phyloP scores from a whole-genome alignment of 2,329 filamentous ascomycete genomes.

The Cordyceps farinosa region DNA sequence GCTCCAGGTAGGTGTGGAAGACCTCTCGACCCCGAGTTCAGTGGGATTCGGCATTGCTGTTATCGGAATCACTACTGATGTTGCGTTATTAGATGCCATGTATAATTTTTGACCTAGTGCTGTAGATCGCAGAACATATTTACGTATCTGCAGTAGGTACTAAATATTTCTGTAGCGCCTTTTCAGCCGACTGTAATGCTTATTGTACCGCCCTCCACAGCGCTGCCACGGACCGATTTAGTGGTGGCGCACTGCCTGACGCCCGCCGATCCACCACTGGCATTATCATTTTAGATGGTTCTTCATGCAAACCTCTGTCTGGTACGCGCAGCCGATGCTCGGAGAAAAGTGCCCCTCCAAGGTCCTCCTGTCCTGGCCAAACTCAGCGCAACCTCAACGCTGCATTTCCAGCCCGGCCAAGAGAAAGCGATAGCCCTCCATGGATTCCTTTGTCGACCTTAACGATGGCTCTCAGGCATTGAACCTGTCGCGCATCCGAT shows the following conservation, averaged over 20 bases:
- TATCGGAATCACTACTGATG: no score
- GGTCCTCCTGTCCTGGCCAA: background rate
- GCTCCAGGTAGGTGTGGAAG: no score
- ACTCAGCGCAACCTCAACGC: background rate
- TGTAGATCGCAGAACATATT: no score
- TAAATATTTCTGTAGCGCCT: no score
- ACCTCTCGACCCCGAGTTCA: no score
- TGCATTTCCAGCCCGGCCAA: background rate
- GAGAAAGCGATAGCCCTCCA: conserved; percentile 38
- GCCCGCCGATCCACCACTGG: background rate
- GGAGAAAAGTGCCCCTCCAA: conserved; percentile 17
- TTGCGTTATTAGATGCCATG: no score
- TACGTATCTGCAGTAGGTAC: no score
- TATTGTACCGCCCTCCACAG: background rate
- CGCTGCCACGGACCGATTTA: background rate
- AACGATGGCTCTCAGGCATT: conserved; percentile 80
- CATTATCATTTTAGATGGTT: background rate
- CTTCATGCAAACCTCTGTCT: background rate
- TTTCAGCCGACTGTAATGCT: background rate
- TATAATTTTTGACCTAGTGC: no score
- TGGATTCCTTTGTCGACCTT: conserved; percentile 90
- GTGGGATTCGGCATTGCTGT: no score
- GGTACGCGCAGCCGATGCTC: background rate
- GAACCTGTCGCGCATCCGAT: conserved; percentile 87
- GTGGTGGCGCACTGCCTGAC: background rate